These are phyloP conservation scores for Botrytis paeoniae DNA, from an alignment of 2,329 filamentous ascomycete genomes.

Conservation along the genomic window DNA sequence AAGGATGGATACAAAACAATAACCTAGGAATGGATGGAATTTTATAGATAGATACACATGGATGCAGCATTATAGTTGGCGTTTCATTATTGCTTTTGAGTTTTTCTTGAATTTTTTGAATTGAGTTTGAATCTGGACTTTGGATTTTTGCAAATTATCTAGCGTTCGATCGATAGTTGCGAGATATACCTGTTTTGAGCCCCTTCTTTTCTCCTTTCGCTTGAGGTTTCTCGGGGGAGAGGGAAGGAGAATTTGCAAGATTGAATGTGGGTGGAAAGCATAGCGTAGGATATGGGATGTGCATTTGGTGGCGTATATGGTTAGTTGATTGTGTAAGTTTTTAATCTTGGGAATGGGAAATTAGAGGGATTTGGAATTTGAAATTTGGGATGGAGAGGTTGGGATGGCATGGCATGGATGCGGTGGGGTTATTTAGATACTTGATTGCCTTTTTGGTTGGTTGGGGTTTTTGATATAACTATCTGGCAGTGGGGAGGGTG, in stretches of 20 bases:
- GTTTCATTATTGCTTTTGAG: neutral
- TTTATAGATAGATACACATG: conserved; percentile 17
- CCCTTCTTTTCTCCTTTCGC: neutral
- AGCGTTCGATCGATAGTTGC: neutral
- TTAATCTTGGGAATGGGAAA: conserved; percentile 1
- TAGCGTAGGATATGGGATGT: conserved; percentile 4
- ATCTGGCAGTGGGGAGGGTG: neutral
- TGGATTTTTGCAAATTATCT: neutral
- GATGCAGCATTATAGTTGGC: conserved; percentile 12
- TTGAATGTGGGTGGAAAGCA: neutral
- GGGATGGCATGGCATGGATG: neutral
- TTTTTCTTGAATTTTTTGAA: neutral
- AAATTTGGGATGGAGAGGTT: neutral
- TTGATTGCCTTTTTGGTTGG: neutral
- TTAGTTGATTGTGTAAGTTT: neutral
- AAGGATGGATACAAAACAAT: neutral
- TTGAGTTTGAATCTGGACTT: neutral
- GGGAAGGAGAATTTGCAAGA: neutral
- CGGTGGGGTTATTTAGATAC: neutral
- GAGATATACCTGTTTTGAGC: neutral
- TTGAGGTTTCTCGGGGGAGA: neutral
- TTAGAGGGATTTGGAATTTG: neutral
- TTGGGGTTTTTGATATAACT: neutral
- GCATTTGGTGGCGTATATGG: neutral
- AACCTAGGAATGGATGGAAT: conserved; percentile 1